Conservation (phyloP, 2,329 filamentous ascomycete species). For the Aspergillus oerlinghausenensis region DNA sequence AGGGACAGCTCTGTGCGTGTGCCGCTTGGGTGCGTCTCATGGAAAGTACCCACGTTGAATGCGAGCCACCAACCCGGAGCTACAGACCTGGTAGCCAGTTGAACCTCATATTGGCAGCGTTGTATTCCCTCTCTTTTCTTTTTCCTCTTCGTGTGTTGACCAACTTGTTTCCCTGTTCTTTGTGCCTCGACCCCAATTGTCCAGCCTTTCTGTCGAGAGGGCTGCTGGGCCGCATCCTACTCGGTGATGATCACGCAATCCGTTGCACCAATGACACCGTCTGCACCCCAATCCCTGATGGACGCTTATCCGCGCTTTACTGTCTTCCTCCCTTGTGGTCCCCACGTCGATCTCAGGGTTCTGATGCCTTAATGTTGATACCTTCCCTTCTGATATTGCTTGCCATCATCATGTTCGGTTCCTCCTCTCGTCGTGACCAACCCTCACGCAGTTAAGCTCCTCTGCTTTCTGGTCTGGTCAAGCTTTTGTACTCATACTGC, state of each 20-base stretch:
- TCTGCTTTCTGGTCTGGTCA: neutral
- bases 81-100: neutral
- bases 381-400: neutral
- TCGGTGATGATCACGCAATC: constrained; percentile 32
- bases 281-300: constrained; percentile 19
- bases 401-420: constrained; percentile 5
- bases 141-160: neutral
- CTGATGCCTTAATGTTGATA: neutral
- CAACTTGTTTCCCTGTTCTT: neutral
- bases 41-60: neutral
- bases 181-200: neutral
- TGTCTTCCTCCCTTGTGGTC: constrained; percentile 10
- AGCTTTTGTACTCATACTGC: constrained; percentile 20
- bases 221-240: constrained; percentile 9
- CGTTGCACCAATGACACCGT: constrained; percentile 29
- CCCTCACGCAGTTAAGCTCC: neutral
- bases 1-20: neutral
- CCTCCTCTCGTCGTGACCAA: constrained; percentile 9
- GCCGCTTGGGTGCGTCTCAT: neutral
- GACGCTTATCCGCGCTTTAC: constrained; percentile 15
- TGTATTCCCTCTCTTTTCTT: constrained; percentile 5
- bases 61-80: neutral
- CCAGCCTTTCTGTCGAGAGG: neutral
- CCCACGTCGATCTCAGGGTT: constrained; percentile 3
- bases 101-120: neutral